A percentile compares a stretch with the other conserved stretches of the same genome.
These are phyloP conservation scores for Naganishia friedmannii DNA, from an alignment of 768 basidiomycete species.

Conservation along the genomic window DNA sequence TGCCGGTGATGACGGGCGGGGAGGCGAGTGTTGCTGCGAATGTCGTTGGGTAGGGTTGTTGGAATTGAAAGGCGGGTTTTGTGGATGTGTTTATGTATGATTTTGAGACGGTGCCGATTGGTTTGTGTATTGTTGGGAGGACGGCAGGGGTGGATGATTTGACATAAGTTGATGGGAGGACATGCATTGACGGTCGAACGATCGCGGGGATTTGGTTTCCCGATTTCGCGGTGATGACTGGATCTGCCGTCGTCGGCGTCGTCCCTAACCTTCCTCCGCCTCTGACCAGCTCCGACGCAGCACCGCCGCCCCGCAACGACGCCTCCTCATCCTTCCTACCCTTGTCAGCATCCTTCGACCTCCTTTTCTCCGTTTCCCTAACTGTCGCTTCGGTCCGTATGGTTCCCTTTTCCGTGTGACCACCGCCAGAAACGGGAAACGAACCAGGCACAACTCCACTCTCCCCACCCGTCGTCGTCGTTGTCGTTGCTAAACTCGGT, in stretches of 20 bases:
- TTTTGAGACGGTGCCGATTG: not conserved
- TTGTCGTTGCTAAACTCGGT: not conserved
- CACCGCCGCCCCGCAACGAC: not conserved
- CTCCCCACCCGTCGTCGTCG: too few species aligned
- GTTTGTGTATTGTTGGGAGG: not conserved
- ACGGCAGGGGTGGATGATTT: slow-evolving; percentile 1
- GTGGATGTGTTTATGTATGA: not conserved
- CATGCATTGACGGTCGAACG: not conserved
- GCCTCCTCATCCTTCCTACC: not conserved
- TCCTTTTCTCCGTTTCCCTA: not conserved
- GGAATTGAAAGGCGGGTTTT: too few species aligned
- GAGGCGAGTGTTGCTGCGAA: slow-evolving; percentile 19
- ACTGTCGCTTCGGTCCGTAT: not conserved
- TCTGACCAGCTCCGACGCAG: not conserved
- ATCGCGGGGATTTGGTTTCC: not conserved
- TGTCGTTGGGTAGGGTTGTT: not conserved
- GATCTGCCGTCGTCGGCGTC: not conserved
- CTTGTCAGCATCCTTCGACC: not conserved
- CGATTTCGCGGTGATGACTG: not conserved
- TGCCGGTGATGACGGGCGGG: slow-evolving; percentile 19
- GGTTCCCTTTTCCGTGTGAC: not conserved
- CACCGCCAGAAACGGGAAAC: not conserved
- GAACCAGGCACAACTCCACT: not conserved
- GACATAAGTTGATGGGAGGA: slow-evolving; percentile 12
- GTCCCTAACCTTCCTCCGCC: not conserved